Evolutionary conservation across 2,329 filamentous ascomycete species (phyloP), one percentile per base, ranked within the genome.

Genomic region (Diaporthe ilicicola): DNA sequence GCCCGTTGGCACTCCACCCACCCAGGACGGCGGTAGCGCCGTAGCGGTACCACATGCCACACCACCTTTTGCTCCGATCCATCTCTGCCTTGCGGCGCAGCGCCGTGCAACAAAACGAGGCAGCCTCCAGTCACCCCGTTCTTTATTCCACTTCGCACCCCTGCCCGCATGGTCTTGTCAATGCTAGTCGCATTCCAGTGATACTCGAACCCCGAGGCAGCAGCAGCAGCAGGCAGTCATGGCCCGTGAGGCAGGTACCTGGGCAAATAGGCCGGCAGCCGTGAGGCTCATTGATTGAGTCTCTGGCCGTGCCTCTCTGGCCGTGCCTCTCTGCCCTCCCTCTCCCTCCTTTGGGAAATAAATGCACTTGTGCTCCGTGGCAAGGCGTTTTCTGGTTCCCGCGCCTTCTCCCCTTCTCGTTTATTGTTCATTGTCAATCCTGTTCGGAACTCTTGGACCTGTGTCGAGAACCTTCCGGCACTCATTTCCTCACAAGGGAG

Each of bases 261-360:
- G 59, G 42, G 42, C 42, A 17, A 13, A 17, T 24, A 62, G 59
- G 42, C 15, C 29, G 44, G 29, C 69, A 69, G 55, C 67, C 67
- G 69, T 62, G 64, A 37, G 51, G 56, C 39, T 50, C 46, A 27
- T 62, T 53, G 42, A 27, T 62, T 53, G 42, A 56, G 4, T 34
- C 37, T 68, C 39, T 68, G 46, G 39, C 46, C 27, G 59, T 56
- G 12, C 44, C 59, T 24, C 48, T 59, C 54, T 71, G 74, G n/a
- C 44, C 24, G 59, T 55, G 12, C 42, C 68, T 17, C 50, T 59
- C 54, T 72, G 74, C 34, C 70, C 46, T 42, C 42, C 34, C 54
- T 62, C 39, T 59, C 67, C 72, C 71, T 27, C 64, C 70, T 72
- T 75, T 76, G 73, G 74, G 70, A 72, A 72, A 67, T 70, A 70